A percentile compares a stretch with the other conserved stretches of the same genome.
Conservation (phyloP, 495 filamentous ascomycete species). For the Penicillium canariense region DNA sequence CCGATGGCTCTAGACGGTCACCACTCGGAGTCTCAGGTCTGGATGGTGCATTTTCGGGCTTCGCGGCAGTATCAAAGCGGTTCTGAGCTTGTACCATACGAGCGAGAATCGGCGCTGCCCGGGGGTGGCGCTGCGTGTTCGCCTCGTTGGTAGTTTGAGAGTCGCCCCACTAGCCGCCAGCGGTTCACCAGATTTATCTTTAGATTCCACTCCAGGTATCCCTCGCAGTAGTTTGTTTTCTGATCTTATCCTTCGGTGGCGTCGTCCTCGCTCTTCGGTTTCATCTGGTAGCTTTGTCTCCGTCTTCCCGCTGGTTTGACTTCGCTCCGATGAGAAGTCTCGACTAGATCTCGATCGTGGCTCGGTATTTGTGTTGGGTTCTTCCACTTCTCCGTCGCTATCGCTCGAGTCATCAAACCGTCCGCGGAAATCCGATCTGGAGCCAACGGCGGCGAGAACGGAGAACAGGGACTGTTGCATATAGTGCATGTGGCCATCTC, state of each 20-base stretch:
- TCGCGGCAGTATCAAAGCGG: conserved; percentile 47
- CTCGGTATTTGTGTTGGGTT: conserved; percentile 7
- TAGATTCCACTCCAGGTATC: conserved; percentile 51
- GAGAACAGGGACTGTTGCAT: conserved; percentile 97
- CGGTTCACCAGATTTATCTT: conserved; percentile 24
- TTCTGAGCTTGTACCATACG: conserved; percentile 80
- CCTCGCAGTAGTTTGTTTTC: conserved; percentile 61
- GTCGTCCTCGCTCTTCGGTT: conserved; percentile 34
- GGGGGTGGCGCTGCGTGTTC: conserved; percentile 41
- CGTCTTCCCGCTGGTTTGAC: not conserved
- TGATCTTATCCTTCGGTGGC: conserved; percentile 57
- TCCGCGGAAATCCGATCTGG: conserved; percentile 72
- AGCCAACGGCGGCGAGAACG: conserved; percentile 87
- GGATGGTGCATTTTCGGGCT: conserved; percentile 20
- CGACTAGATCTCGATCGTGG: conserved; percentile 15
- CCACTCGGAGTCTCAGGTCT: conserved; percentile 20
- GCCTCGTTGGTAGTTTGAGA: conserved; percentile 21
- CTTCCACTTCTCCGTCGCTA: conserved; percentile 61
- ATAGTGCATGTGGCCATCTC: conserved; percentile 51
- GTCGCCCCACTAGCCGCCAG: conserved; percentile 18
- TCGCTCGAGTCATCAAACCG: conserved; percentile 83
- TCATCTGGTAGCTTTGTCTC: conserved; percentile 6
- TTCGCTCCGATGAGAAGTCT: conserved; percentile 3
- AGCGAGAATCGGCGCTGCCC: conserved; percentile 71
- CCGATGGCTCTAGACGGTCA: conserved; percentile 23